These are phyloP conservation scores for Oenanthe sinensis DNA, from an alignment of 129 eudicot species.

Conservation along the genomic window DNA sequence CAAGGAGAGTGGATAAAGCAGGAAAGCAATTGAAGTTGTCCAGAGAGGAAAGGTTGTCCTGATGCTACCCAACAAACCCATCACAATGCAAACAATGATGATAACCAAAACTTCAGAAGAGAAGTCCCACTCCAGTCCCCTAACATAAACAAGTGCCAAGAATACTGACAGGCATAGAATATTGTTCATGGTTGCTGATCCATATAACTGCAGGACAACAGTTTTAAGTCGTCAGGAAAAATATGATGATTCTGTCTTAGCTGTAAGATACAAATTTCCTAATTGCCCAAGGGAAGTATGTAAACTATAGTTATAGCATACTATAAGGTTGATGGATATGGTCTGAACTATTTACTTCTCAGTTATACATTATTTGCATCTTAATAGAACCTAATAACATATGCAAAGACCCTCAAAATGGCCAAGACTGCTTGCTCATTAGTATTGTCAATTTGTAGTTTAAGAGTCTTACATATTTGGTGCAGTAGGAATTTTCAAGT, in stretches of 20 bases:
- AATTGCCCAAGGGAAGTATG: not conserved
- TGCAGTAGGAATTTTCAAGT: not conserved
- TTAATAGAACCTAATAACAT: not conserved
- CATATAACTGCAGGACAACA: constrained; percentile 49
- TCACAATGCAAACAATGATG: constrained; percentile 67
- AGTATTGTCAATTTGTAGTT: not conserved
- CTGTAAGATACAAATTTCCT: not conserved
- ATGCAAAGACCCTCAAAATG: no score
- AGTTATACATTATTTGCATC: not conserved
- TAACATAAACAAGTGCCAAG: constrained; percentile 64
- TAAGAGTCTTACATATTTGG: not conserved
- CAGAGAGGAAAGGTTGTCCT: constrained; percentile 89
- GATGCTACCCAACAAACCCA: constrained; percentile 71
- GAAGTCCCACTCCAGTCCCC: constrained; percentile 87
- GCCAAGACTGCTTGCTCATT: not conserved
- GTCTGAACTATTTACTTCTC: not conserved
- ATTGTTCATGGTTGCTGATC: constrained; percentile 90
- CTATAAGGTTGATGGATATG: not conserved
- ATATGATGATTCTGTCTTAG: not conserved
- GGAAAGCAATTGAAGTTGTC: constrained; percentile 73
- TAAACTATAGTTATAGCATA: not conserved
- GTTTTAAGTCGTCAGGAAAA: not conserved
- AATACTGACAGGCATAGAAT: constrained; percentile 68
- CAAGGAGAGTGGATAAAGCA: constrained; percentile 69
- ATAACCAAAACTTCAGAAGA: constrained; percentile 81